phyloP scores from a whole-genome alignment of 148 eudicot species.

The Linanthus parryae region DNA sequence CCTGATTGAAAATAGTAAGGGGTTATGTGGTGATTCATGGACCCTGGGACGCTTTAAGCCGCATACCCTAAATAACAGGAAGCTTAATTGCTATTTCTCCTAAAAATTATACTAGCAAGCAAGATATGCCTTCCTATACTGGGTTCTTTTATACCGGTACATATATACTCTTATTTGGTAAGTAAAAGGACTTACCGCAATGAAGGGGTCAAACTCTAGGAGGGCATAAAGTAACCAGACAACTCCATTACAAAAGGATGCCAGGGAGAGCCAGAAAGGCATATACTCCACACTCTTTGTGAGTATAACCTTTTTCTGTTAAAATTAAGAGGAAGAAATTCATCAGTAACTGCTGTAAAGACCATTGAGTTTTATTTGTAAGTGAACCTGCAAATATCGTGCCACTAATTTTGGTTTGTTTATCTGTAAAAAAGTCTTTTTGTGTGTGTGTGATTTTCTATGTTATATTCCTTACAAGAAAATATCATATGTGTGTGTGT shows the following conservation, averaged over 20 bases:
- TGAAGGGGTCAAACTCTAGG: slow-evolving; percentile 34
- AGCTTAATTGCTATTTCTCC: not conserved
- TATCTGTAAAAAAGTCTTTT: too few relatives aligned
- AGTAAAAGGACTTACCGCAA: slow-evolving; percentile 24
- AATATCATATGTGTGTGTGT: too few relatives aligned
- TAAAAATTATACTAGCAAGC: not conserved
- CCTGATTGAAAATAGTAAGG: not conserved
- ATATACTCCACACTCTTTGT: slow-evolving; percentile 51
- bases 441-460: too few relatives aligned
- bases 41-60: not conserved
- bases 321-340: not conserved
- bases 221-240: slow-evolving; percentile 43
- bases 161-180: too few relatives aligned
- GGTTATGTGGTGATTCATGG: not conserved
- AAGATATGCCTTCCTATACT: too few relatives aligned
- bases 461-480: too few relatives aligned
- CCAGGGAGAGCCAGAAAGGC: slow-evolving; percentile 42
- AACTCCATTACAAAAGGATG: slow-evolving; percentile 30
- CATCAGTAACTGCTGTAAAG: not conserved
- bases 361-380: too few relatives aligned
- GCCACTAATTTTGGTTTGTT: too few relatives aligned
- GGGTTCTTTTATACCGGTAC: too few relatives aligned
- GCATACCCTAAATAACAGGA: not conserved
- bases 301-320: slow-evolving; percentile 18
- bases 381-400: too few relatives aligned